phyloP scores from a whole-genome alignment of 2,329 filamentous ascomycete genomes.

The Penicillium sp. region DNA sequence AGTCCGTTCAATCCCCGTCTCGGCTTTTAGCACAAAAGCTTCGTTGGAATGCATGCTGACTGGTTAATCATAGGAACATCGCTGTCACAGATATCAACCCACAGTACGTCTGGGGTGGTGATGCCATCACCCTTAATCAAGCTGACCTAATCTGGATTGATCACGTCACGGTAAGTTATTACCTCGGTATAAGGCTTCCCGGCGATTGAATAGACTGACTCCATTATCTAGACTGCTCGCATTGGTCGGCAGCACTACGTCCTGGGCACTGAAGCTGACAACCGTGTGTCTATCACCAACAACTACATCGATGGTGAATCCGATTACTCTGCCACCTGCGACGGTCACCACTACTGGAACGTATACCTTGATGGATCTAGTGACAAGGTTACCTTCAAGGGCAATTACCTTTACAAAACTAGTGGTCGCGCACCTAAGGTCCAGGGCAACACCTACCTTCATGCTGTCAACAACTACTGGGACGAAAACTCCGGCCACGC shows the following conservation, averaged over 20 bases:
- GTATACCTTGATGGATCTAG: slow-evolving; percentile 7
- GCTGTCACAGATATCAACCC: slow-evolving; percentile 10
- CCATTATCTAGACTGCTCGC: slow-evolving; percentile 4
- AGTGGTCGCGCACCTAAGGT: slow-evolving; percentile 8
- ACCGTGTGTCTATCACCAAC: slow-evolving; percentile 9
- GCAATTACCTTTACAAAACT: slow-evolving; percentile 12
- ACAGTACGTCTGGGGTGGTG: slow-evolving; percentile 12
- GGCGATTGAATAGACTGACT: background rate
- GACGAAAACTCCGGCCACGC: slow-evolving; percentile 3
- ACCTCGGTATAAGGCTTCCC: background rate
- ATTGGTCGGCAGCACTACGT: slow-evolving; percentile 11
- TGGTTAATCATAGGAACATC: background rate
- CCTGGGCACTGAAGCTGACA: slow-evolving; percentile 7
- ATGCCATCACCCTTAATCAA: slow-evolving; percentile 8
- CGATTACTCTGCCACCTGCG: slow-evolving; percentile 8
- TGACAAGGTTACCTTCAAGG: slow-evolving; percentile 11
- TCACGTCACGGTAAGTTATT: slow-evolving; percentile 5
- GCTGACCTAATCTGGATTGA: slow-evolving; percentile 10
- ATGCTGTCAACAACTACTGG: slow-evolving; percentile 12
- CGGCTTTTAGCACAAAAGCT: background rate
- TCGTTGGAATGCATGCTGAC: background rate
- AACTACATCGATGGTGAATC: slow-evolving; percentile 11
- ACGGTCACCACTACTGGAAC: slow-evolving; percentile 11
- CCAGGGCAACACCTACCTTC: slow-evolving; percentile 5
- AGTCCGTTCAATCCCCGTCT: background rate